Conservation (phyloP, 208 protist species). For the Trypanosoma caninum region DNA sequence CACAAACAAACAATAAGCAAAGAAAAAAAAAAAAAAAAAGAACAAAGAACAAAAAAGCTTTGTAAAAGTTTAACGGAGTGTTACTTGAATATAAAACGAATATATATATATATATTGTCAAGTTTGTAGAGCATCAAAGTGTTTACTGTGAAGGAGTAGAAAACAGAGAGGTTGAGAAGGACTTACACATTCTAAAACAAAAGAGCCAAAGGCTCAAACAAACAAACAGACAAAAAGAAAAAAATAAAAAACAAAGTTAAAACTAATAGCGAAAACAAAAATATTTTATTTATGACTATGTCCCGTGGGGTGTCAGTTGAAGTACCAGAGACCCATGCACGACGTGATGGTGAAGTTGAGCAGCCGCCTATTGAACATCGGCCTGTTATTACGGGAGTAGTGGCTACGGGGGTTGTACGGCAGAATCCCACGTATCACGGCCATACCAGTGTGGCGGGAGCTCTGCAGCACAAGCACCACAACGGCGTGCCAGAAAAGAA, state of each 20-base stretch:
- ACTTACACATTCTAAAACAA: not conserved
- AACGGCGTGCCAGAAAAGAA: too few relatives aligned
- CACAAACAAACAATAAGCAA: not conserved
- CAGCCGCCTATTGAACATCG: not conserved
- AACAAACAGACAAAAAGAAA: not conserved
- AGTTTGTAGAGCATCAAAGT: too few relatives aligned
- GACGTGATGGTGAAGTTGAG: slow-evolving; percentile 11
- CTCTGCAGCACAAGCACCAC: not conserved
- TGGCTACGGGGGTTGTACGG: not conserved
- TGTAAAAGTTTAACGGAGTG: too few relatives aligned
- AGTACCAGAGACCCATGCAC: not conserved
- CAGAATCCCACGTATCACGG: not conserved
- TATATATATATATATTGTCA: too few relatives aligned
- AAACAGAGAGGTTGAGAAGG: too few relatives aligned
- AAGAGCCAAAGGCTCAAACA: not conserved
- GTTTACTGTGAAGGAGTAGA: too few relatives aligned
- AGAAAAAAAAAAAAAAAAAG: not conserved
- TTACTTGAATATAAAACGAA: too few relatives aligned
- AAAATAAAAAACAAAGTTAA: not conserved
- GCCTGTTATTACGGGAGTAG: not conserved
- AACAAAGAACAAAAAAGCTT: too few relatives aligned
- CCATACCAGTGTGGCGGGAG: not conserved
- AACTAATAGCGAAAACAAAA: not conserved
- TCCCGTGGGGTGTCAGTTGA: too few relatives aligned
- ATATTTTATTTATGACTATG: too few relatives aligned